These are phyloP conservation scores for Yamadazyma takamatsuzukensis DNA, from an alignment of 805 yeast species.

Conservation along the genomic window DNA sequence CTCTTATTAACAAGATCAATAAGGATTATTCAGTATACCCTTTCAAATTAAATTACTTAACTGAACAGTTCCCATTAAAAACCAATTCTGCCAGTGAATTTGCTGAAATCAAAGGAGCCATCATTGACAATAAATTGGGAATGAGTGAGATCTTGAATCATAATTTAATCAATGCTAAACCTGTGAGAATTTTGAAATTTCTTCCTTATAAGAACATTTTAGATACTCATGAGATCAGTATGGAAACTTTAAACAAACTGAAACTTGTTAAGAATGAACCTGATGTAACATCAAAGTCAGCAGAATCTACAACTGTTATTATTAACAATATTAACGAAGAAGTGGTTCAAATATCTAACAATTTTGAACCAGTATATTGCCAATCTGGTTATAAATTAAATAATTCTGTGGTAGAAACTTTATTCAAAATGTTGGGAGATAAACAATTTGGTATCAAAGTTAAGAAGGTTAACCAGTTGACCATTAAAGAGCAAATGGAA, in stretches of 20 bases:
- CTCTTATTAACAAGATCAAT: conserved; percentile 67
- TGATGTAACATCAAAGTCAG: conserved; percentile 59
- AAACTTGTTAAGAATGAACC: conserved; percentile 47
- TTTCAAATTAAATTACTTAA: conserved; percentile 75
- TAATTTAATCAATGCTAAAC: conserved; percentile 70
- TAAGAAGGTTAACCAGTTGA: conserved; percentile 45
- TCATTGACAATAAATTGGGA: conserved; percentile 67
- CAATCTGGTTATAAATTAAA: conserved; percentile 71
- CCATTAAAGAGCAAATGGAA: conserved; percentile 8
- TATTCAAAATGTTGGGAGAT: conserved; percentile 61
- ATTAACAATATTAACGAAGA: conserved; percentile 45
- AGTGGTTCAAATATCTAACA: conserved; percentile 70
- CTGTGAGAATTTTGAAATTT: conserved; percentile 69
- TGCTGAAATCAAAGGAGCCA: conserved; percentile 49
- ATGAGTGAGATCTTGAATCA: conserved; percentile 76
- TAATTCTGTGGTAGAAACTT: conserved; percentile 18
- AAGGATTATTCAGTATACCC: conserved; percentile 82
- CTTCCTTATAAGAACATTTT: conserved; percentile 66
- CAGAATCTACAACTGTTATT: conserved; percentile 73
- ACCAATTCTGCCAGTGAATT: conserved; percentile 32
- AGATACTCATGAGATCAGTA: conserved; percentile 37
- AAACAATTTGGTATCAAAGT: conserved; percentile 65
- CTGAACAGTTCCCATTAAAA: conserved; percentile 58
- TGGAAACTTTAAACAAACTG: conserved; percentile 56
- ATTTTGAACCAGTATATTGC: conserved; percentile 79